A percentile compares a stretch with the other conserved stretches of the same genome.
phyloP scores from a whole-genome alignment of 2,329 filamentous ascomycete species.

The Ambrosiella cleistominuta region DNA sequence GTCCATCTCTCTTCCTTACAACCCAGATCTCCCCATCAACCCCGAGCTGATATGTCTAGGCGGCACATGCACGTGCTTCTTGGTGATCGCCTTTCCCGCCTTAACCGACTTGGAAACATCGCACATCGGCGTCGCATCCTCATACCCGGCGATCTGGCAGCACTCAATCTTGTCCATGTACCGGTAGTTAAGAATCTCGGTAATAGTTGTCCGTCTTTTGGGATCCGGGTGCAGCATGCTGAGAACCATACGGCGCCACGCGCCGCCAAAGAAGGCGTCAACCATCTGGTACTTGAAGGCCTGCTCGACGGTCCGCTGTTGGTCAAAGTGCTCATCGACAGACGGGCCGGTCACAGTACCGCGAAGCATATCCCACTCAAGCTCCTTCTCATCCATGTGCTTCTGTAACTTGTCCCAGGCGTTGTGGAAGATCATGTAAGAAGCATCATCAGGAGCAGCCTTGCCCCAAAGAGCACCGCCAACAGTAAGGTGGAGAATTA shows the following conservation, averaged over 20 bases:
- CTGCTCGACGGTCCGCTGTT: not conserved
- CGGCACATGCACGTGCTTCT: constrained; percentile 33
- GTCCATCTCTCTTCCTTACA: not conserved
- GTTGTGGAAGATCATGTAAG: constrained; percentile 46
- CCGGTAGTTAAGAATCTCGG: constrained; percentile 50
- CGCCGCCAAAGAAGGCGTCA: constrained; percentile 47
- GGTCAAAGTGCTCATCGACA: not conserved
- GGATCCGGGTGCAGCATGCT: constrained; percentile 75
- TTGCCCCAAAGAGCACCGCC: constrained; percentile 58
- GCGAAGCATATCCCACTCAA: not conserved
- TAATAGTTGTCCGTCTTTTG: constrained; percentile 48
- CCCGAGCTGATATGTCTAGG: constrained; percentile 29
- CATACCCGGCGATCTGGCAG: constrained; percentile 55
- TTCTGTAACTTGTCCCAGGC: constrained; percentile 53
- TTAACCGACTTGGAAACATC: constrained; percentile 40
- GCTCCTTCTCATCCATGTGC: not conserved
- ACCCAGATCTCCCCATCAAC: constrained; percentile 17
- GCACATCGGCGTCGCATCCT: constrained; percentile 33
- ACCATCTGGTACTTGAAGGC: constrained; percentile 15
- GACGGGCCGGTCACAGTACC: not conserved
- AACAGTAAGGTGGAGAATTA: constrained; percentile 62
- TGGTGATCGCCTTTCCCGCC: constrained; percentile 37
- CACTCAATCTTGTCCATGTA: constrained; percentile 63
- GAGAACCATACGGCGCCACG: constrained; percentile 53
- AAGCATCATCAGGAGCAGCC: constrained; percentile 37